Conservation (phyloP, 2,329 filamentous ascomycete species). For the Aspergillus melleus region DNA sequence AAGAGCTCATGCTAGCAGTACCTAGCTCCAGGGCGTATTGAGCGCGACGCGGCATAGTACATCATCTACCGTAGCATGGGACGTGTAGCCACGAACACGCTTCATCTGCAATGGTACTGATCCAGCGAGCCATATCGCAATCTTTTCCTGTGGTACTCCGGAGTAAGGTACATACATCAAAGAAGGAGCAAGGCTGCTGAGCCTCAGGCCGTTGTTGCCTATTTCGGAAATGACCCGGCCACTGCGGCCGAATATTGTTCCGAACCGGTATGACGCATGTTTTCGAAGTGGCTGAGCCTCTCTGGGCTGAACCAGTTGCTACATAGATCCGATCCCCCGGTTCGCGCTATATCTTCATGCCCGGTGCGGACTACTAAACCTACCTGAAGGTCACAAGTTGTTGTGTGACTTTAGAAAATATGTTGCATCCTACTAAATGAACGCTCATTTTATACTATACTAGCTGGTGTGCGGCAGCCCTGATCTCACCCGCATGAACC, state of each 20-base stretch:
- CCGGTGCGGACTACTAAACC: neutral
- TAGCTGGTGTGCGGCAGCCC: too few species aligned
- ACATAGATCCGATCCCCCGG: neutral
- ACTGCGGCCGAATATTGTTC: neutral
- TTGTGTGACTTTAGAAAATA: neutral
- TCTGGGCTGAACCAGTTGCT: slow-evolving; percentile 1
- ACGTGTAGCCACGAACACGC: too few species aligned
- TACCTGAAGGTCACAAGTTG: neutral
- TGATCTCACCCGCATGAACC: neutral
- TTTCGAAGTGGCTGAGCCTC: neutral
- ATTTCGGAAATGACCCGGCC: neutral
- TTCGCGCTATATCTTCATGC: neutral
- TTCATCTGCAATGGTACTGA: too few species aligned
- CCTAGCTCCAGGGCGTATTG: too few species aligned
- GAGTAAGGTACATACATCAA: too few species aligned
- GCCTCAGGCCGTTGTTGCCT: neutral
- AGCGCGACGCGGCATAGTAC: too few species aligned
- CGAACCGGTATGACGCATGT: slow-evolving; percentile 11
- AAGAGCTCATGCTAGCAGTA: too few species aligned
- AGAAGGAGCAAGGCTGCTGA: neutral
- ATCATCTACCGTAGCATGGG: too few species aligned
- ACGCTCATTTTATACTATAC: neutral
- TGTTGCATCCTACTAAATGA: neutral
- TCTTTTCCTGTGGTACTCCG: too few species aligned
- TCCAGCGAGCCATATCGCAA: too few species aligned